Evolutionary conservation across 2,329 filamentous ascomycete genomes (phyloP).

Genomic region (Chaetomiaceae sp.): DNA sequence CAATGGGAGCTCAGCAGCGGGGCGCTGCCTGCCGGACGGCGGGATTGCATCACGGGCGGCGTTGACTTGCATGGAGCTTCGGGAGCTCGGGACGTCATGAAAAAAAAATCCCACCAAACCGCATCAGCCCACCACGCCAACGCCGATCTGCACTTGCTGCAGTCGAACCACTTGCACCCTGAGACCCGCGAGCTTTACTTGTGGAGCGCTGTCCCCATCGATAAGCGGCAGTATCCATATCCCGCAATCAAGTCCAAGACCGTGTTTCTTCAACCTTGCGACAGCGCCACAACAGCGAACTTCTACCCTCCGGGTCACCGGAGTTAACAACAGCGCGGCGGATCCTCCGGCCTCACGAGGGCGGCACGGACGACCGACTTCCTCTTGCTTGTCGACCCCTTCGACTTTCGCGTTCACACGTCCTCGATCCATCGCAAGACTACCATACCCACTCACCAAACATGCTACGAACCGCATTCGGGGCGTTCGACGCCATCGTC

Average conservation of each 20-base stretch:
- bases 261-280: too few species aligned
- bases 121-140: slow-evolving; percentile 15
- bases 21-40: neutral
- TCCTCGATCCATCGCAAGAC: too few species aligned
- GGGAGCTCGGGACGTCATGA: slow-evolving; percentile 18
- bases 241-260: neutral
- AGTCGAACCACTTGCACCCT: neutral
- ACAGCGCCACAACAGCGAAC: too few species aligned
- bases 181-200: neutral
- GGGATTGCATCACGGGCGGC: slow-evolving; percentile 15
- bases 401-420: too few species aligned
- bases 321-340: too few species aligned
- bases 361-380: too few species aligned
- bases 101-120: slow-evolving; percentile 12
- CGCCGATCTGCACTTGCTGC: slow-evolving; percentile 1
- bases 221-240: too few species aligned
- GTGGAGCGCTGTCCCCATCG: too few species aligned
- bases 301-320: too few species aligned
- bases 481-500: slow-evolving; percentile 19
- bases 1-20: slow-evolving; percentile 5
- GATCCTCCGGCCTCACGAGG: too few species aligned
- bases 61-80: slow-evolving; percentile 7
- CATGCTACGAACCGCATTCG: slow-evolving; percentile 23
- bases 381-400: too few species aligned
- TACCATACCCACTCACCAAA: neutral